Evolutionary conservation across 768 basidiomycete genomes (phyloP).

Genomic region (Baorangia bicolor): DNA sequence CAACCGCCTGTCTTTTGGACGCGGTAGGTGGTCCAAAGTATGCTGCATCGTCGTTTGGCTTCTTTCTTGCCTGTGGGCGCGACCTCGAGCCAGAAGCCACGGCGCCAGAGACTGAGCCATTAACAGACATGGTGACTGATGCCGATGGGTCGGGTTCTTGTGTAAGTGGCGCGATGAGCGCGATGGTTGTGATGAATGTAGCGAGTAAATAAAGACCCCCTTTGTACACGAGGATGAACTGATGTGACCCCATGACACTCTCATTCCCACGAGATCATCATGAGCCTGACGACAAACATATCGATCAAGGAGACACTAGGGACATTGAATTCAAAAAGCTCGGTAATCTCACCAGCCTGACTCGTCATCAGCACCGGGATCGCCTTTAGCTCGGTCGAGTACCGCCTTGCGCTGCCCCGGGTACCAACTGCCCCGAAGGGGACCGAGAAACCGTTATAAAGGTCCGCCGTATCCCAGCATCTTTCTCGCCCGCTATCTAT

Average conservation of each 20-base stretch:
- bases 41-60: constrained; percentile 65
- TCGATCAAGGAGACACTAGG: not conserved
- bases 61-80: constrained; percentile 62
- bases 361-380: not conserved
- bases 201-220: not conserved
- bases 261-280: constrained; percentile 24
- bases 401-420: constrained; percentile 21
- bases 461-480: constrained; percentile 7
- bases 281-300: not conserved
- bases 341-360: not conserved
- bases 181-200: constrained; percentile 5
- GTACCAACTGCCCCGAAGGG: constrained; percentile 1
- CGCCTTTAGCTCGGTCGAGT: constrained; percentile 22
- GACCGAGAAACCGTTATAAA: constrained; percentile 18
- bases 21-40: constrained; percentile 64
- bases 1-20: constrained; percentile 63
- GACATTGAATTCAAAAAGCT: not conserved
- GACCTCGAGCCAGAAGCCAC: constrained; percentile 52
- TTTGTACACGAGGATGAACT: not conserved
- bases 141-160: not conserved
- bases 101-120: constrained; percentile 18
- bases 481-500: constrained; percentile 1
- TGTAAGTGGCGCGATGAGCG: not conserved
- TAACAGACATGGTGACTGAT: constrained; percentile 23
- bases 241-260: not conserved